Percentiles rank a stretch among this genome's conserved stretches.
phyloP scores from a whole-genome alignment of 1,284 basidiomycete genomes.

The Sporisorium reilianum region DNA sequence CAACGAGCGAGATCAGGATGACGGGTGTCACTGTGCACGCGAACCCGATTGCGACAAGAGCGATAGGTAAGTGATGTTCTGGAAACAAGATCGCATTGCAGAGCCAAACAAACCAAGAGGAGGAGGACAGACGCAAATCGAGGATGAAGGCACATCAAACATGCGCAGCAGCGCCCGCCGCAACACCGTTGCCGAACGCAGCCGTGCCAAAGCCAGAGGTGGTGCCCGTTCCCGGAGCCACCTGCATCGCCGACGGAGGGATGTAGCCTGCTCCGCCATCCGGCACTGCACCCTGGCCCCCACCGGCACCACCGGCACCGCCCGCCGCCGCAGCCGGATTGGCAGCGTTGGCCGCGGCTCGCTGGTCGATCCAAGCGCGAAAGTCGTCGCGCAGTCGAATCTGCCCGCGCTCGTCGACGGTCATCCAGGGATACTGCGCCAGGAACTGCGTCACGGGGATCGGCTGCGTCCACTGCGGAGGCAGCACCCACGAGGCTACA shows the following conservation, averaged over 20 bases:
- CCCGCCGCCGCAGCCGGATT: neutral
- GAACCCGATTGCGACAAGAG: slow-evolving; percentile 85
- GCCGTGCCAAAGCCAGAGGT: slow-evolving; percentile 11
- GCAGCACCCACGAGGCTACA: slow-evolving; percentile 42
- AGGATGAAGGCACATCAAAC: slow-evolving; percentile 4
- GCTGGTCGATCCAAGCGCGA: slow-evolving; percentile 32
- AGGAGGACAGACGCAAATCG: neutral
- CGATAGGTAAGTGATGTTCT: slow-evolving; percentile 31
- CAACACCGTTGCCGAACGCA: slow-evolving; percentile 30
- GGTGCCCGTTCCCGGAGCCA: slow-evolving; percentile 3
- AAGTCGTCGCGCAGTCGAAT: slow-evolving; percentile 27
- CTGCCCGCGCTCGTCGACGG: slow-evolving; percentile 29
- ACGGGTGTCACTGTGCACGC: slow-evolving; percentile 90
- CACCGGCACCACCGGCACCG: neutral
- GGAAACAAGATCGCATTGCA: neutral
- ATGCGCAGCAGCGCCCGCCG: slow-evolving; percentile 29
- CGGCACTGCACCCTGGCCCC: neutral
- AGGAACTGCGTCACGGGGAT: slow-evolving; percentile 43
- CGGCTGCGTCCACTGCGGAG: slow-evolving; percentile 33
- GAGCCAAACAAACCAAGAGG: neutral
- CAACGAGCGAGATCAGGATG: slow-evolving; percentile 84
- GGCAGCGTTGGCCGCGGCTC: slow-evolving; percentile 1
- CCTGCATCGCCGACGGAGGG: slow-evolving; percentile 16
- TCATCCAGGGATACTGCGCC: slow-evolving; percentile 45
- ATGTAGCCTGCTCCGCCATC: slow-evolving; percentile 32